Conservation (phyloP, 2,329 filamentous ascomycete genomes). For the Phaeosphaeria sp. region DNA sequence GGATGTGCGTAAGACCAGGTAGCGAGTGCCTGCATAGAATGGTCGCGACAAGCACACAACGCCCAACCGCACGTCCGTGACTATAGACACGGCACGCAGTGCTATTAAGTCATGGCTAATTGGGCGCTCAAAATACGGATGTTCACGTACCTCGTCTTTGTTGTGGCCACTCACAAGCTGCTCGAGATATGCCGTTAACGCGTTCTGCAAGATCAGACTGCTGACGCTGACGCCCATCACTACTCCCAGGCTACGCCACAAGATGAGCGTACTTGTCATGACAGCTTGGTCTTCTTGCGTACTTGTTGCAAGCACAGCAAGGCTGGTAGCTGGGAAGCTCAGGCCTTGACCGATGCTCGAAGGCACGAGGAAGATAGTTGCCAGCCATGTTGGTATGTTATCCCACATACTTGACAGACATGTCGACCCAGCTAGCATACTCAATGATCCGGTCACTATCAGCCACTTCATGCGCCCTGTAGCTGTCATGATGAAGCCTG, state of each 20-base stretch:
- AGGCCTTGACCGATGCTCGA: slow-evolving; percentile 51
- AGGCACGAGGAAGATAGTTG: slow-evolving; percentile 50
- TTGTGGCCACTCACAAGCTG: slow-evolving; percentile 64
- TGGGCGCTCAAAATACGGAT: not conserved
- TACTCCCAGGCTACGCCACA: slow-evolving; percentile 74
- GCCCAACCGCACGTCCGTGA: too few species aligned
- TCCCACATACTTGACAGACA: slow-evolving; percentile 47
- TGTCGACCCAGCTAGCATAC: slow-evolving; percentile 47
- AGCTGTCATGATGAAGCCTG: slow-evolving; percentile 53
- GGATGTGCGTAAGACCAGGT: too few species aligned
- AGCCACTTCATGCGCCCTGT: slow-evolving; percentile 53
- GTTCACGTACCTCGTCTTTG: slow-evolving; percentile 56
- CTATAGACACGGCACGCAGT: too few species aligned
- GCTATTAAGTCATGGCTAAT: not conserved
- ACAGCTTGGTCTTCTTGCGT: slow-evolving; percentile 54
- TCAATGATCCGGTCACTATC: slow-evolving; percentile 47
- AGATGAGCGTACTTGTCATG: slow-evolving; percentile 69
- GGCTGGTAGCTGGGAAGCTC: slow-evolving; percentile 50
- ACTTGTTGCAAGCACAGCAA: slow-evolving; percentile 52
- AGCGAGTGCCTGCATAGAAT: not conserved
- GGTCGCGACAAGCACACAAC: not conserved
- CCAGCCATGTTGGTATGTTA: slow-evolving; percentile 48
- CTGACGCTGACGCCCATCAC: slow-evolving; percentile 77
- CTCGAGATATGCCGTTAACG: slow-evolving; percentile 66
- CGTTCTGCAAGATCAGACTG: slow-evolving; percentile 76